Base-by-base conservation (phyloP, 768 basidiomycete species). In the Lentinula detonsa region DNA sequence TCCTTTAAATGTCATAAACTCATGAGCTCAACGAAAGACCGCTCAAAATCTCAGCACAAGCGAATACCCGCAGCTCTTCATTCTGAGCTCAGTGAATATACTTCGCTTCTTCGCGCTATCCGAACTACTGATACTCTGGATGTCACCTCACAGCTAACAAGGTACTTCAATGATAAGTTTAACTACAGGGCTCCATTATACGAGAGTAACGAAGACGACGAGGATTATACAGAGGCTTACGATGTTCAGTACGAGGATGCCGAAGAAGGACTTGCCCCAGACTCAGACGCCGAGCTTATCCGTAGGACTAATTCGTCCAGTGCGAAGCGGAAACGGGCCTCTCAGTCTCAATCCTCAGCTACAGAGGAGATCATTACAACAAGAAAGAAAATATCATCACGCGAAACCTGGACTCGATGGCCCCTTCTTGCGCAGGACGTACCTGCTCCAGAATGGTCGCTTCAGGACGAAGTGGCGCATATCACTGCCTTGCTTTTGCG, bases 381-480 rank as follows among this genome's bases (percentile, higher is more conserved):
- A 43, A 40, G 16, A 13, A 57, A 58, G 35, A 35, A 53, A 33
- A 6, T 42, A 31, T 18, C 33, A 15, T 50, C 39, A 56, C 62
- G 70, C 70, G 68, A 87, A 65, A 75, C 74, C 0, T 91, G 88
- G 89, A 90, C 90, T 0, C 77, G 84, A 6, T 93, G 91, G 91
- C 91, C 91, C 1, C 79, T 91, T 55, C 78, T 84, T 16, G 65
- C 76, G 3, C 74, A 76, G 15, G 88, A 92, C 65, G 79, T 89
- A 15, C 75, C 78, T 23, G 74, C 81, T 8, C 89, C 91, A 1
- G 85, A 90, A 71, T 92, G 86, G 86, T 72, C 73, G 8, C 72
- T 93, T 21, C 78, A 85, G 51, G 90, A 92, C 64, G 91, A 92
- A 71, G 77, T 92, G 8, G 70, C 71, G 21, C 68, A 76, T 2